These are phyloP conservation scores for Kwoniella shivajii DNA, from an alignment of 1,284 basidiomycete genomes.

Conservation along the genomic window DNA sequence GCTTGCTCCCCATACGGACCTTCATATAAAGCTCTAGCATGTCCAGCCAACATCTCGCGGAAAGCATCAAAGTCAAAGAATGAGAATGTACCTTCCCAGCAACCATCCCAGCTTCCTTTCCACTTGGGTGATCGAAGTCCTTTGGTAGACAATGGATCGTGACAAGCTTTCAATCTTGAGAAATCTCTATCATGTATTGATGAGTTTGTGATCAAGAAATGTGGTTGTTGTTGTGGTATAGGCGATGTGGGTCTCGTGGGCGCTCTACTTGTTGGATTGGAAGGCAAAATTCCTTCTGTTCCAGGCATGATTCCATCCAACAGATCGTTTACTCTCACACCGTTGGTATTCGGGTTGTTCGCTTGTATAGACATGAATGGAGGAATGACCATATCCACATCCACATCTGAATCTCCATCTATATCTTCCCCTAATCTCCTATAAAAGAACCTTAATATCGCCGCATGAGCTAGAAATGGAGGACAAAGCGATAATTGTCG, in stretches of 20 bases:
- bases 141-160: constrained; percentile 49
- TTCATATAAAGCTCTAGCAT: constrained; percentile 54
- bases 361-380: constrained; percentile 12
- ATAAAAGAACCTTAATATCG: constrained; percentile 52
- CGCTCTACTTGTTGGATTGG: constrained; percentile 5
- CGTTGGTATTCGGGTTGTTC: background rate
- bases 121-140: constrained; percentile 54
- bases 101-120: constrained; percentile 55
- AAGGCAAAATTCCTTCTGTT: background rate
- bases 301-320: constrained; percentile 11
- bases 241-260: constrained; percentile 5
- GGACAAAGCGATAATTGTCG: constrained; percentile 35
- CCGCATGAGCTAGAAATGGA: constrained; percentile 52
- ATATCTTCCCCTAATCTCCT: constrained; percentile 15
- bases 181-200: constrained; percentile 41
- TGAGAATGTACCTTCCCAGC: constrained; percentile 61
- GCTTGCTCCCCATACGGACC: constrained; percentile 60
- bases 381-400: constrained; percentile 7
- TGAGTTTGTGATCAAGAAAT: constrained; percentile 21
- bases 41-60: constrained; percentile 54
- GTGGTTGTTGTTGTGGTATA: background rate
- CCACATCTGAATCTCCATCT: constrained; percentile 9
- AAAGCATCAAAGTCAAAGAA: constrained; percentile 62
- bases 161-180: constrained; percentile 49
- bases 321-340: constrained; percentile 9